Evolutionary conservation across 352 stramenopile species (phyloP).

Genomic region (Phytophthora lateralis): DNA sequence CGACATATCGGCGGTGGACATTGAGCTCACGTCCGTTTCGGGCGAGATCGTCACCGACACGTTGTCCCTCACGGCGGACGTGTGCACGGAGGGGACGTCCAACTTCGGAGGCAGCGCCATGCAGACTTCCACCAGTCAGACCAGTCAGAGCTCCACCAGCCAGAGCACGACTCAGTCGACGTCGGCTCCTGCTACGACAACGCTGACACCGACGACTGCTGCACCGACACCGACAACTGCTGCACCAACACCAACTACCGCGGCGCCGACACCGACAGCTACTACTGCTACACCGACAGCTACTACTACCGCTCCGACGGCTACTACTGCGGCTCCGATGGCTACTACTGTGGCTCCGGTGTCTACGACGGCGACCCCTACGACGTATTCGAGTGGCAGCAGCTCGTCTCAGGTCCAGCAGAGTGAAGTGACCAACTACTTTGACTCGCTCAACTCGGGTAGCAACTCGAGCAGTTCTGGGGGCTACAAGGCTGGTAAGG

Average conservation of each 20-base stretch:
- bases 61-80: constrained; percentile 43
- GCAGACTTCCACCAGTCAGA: constrained; percentile 24
- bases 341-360: constrained; percentile 1
- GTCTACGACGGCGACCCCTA: not conserved
- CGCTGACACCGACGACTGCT: not conserved
- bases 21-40: constrained; percentile 56
- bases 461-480: constrained; percentile 8
- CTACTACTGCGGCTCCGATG: not conserved
- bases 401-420: constrained; percentile 18
- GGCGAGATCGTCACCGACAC: constrained; percentile 61
- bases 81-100: constrained; percentile 45
- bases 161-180: constrained; percentile 14
- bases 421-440: constrained; percentile 22
- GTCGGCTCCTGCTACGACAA: constrained; percentile 1
- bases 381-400: constrained; percentile 2
- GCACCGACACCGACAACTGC: constrained; percentile 12
- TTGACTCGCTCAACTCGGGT: constrained; percentile 18
- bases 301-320: not conserved
- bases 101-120: constrained; percentile 26
- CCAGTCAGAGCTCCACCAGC: constrained; percentile 9
- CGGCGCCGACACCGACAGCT: not conserved
- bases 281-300: constrained; percentile 8
- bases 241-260: not conserved
- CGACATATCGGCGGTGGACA: constrained; percentile 41
- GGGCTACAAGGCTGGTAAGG: constrained; percentile 31